Percentiles rank a stretch among this genome's conserved stretches.
These are phyloP conservation scores for Scutellaria barbata DNA, from an alignment of 257 asterid species.

Conservation along the genomic window DNA sequence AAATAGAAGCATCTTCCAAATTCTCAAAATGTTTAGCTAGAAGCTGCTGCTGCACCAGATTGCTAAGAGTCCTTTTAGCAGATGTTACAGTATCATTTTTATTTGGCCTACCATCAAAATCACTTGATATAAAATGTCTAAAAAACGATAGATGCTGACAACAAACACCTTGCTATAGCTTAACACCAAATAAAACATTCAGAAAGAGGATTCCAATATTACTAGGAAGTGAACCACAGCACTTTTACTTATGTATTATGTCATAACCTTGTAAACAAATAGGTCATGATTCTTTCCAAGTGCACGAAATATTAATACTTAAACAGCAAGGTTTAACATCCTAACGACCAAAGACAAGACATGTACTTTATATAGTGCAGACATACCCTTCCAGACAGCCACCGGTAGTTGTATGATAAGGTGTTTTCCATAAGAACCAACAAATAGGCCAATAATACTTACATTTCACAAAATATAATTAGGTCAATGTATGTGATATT, in stretches of 20 bases:
- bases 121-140: background rate
- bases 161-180: background rate
- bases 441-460: background rate
- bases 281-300: background rate
- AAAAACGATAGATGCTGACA: background rate
- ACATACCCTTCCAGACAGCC: constrained; percentile 4
- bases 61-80: background rate
- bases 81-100: background rate
- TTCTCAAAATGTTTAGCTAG: too few species aligned
- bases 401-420: background rate
- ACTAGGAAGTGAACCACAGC: background rate
- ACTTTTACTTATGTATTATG: background rate
- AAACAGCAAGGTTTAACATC: constrained; percentile 19
- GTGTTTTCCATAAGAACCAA: background rate
- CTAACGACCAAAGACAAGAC: background rate
- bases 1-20: too few species aligned
- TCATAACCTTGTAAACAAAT: background rate
- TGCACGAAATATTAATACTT: background rate
- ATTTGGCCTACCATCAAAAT: background rate
- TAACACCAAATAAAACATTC: background rate
- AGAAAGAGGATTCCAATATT: constrained; percentile 8
- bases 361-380: background rate
- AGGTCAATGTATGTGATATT: constrained; percentile 12
- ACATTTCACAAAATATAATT: background rate
- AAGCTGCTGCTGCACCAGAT: background rate